Evolutionary conservation across 768 basidiomycete species (phyloP).

Genomic region (Rhodotorula sphaerocarpa): DNA sequence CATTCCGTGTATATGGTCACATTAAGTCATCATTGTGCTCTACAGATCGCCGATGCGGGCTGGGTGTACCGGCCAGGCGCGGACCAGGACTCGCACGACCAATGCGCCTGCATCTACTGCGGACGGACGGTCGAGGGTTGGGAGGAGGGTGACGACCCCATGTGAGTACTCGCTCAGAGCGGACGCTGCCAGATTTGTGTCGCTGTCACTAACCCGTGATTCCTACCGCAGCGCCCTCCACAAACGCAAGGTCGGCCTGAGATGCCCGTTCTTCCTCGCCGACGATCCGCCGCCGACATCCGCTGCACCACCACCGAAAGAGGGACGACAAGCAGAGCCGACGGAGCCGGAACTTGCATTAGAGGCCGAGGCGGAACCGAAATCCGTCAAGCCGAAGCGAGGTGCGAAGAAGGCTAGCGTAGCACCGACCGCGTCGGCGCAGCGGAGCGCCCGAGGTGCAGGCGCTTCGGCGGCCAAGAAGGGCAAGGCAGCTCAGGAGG

Average conservation of each 20-base stretch:
- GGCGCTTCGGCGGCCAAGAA: background rate
- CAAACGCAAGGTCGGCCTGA: conserved; percentile 20
- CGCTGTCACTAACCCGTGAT: background rate
- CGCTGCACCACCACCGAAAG: background rate
- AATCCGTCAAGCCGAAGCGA: conserved; percentile 2
- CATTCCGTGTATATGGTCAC: too few relatives aligned
- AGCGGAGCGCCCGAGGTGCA: background rate
- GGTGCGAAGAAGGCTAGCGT: conserved; percentile 10
- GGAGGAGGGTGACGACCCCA: conserved; percentile 26
- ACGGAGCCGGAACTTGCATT: background rate
- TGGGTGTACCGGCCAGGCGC: conserved; percentile 14
- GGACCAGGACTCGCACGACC: conserved; percentile 3
- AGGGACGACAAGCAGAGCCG: background rate
- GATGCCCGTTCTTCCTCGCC: conserved; percentile 30
- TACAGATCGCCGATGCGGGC: conserved; percentile 25
- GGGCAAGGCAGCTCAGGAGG: conserved; percentile 5
- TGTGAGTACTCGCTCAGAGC: conserved; percentile 5
- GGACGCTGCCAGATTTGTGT: background rate
- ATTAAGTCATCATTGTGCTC: background rate
- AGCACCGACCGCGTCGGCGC: conserved; percentile 5
- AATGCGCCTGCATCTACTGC: conserved; percentile 18
- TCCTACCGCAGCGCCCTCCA: background rate
- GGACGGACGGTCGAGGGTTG: conserved; percentile 13
- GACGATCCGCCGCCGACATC: background rate
- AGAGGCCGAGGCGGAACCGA: background rate